Conservation (phyloP, 2,329 filamentous ascomycete genomes). For the Penicillium sp. region DNA sequence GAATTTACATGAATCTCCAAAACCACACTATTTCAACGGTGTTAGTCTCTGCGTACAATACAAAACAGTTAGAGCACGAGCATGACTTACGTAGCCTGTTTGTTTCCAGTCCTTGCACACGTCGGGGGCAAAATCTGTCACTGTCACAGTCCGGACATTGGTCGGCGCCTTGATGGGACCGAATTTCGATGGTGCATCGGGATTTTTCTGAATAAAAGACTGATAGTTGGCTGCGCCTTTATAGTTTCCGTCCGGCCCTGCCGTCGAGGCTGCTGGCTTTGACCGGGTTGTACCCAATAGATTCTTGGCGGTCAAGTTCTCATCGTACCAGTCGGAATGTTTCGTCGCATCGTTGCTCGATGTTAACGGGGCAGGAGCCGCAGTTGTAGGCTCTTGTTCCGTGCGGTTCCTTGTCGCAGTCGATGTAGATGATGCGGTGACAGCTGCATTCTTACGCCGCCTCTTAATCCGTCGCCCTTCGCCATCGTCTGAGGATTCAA, state of each 20-base stretch:
- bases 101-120: conserved; percentile 94
- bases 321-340: conserved; percentile 83
- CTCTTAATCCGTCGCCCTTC: conserved; percentile 74
- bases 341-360: conserved; percentile 84
- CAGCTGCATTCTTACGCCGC: conserved; percentile 64
- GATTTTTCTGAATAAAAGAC: conserved; percentile 75
- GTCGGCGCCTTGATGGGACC: conserved; percentile 82
- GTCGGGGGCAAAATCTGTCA: conserved; percentile 86
- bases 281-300: conserved; percentile 32
- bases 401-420: conserved; percentile 39
- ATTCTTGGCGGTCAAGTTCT: conserved; percentile 53
- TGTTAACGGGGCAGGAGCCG: conserved; percentile 60
- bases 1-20: conserved; percentile 74
- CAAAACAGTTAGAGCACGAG: conserved; percentile 47
- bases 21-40: conserved; percentile 47
- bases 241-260: conserved; percentile 63
- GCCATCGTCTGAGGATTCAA: conserved; percentile 72
- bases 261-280: conserved; percentile 2
- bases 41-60: conserved; percentile 29
- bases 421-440: conserved; percentile 59
- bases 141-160: conserved; percentile 85
- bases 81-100: conserved; percentile 53
- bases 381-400: conserved; percentile 55
- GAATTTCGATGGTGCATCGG: conserved; percentile 66
- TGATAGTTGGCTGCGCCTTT: conserved; percentile 69